A percentile compares a stretch with the other conserved stretches of the same genome.
phyloP scores from a whole-genome alignment of 768 basidiomycete species.

The Termitomyces sp. region DNA sequence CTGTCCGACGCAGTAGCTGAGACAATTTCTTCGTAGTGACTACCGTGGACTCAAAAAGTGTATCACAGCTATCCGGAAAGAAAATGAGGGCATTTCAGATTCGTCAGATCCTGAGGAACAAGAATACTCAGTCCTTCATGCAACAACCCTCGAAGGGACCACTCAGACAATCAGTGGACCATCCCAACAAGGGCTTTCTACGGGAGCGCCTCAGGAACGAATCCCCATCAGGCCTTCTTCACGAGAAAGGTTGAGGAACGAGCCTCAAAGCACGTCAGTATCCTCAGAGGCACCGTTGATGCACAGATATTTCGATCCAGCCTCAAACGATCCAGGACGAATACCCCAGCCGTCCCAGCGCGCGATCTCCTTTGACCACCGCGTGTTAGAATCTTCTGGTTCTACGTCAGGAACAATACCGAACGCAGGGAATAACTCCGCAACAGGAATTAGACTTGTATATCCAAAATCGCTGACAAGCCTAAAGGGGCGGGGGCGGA shows the following conservation, averaged over 20 bases:
- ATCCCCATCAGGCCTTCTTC: neutral
- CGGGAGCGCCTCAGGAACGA: neutral
- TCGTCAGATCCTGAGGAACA: slow-evolving; percentile 15
- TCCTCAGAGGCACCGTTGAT: neutral
- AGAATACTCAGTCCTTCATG: neutral
- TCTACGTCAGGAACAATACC: neutral
- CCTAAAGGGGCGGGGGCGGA: neutral
- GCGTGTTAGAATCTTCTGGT: neutral
- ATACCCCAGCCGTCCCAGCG: neutral
- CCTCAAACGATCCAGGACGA: neutral
- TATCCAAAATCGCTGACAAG: slow-evolving; percentile 2
- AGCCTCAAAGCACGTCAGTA: neutral
- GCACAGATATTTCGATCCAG: neutral
- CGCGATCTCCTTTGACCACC: neutral
- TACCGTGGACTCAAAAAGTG: slow-evolving; percentile 67
- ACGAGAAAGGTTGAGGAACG: neutral
- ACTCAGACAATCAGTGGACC: neutral
- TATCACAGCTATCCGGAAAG: slow-evolving; percentile 48
- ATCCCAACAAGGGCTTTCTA: neutral
- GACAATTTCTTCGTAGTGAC: slow-evolving; percentile 37
- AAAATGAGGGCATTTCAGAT: slow-evolving; percentile 21
- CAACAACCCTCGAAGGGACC: neutral
- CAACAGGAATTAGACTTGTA: neutral
- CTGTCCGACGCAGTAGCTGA: neutral
- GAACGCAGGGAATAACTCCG: neutral